Evolutionary conservation across 192 early-diverging fungal genomes (phyloP).

Genomic region (Dimargaris xerosporica): DNA sequence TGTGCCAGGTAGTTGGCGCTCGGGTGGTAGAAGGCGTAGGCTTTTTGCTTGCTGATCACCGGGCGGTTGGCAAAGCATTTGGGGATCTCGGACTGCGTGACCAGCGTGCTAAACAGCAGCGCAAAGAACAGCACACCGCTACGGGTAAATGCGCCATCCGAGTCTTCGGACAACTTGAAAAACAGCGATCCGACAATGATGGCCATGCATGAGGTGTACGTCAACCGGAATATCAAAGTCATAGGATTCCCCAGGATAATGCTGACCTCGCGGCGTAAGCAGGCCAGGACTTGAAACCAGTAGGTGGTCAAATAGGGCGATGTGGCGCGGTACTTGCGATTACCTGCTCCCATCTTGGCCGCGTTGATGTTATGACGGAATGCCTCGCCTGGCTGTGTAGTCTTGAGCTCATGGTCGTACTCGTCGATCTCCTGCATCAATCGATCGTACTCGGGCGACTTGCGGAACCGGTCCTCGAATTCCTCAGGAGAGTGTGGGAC

Average conservation of each 20-base stretch:
- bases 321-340: conserved; percentile 27
- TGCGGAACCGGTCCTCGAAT: conserved; percentile 40
- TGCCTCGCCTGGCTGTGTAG: conserved; percentile 21
- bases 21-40: conserved; percentile 50
- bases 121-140: conserved; percentile 43
- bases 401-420: conserved; percentile 26
- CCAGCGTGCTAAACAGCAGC: conserved; percentile 49
- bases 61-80: conserved; percentile 53
- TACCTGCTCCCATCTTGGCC: conserved; percentile 34
- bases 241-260: conserved; percentile 37
- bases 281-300: conserved; percentile 39
- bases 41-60: conserved; percentile 65
- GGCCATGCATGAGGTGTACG: conserved; percentile 45
- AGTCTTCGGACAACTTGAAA: conserved; percentile 36
- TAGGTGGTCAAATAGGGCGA: conserved; percentile 52
- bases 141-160: conserved; percentile 51
- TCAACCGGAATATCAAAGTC: conserved; percentile 35
- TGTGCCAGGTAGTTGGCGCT: conserved; percentile 38
- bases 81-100: conserved; percentile 58
- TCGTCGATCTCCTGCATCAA: conserved; percentile 26
- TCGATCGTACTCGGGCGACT: conserved; percentile 23
- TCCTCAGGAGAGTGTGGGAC: conserved; percentile 41
- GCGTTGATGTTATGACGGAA: conserved; percentile 36
- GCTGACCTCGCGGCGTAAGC: conserved; percentile 48
- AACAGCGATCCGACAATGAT: conserved; percentile 58